Conservation (phyloP, 148 eudicot species). For the Mesembryanthemum crystallinum region DNA sequence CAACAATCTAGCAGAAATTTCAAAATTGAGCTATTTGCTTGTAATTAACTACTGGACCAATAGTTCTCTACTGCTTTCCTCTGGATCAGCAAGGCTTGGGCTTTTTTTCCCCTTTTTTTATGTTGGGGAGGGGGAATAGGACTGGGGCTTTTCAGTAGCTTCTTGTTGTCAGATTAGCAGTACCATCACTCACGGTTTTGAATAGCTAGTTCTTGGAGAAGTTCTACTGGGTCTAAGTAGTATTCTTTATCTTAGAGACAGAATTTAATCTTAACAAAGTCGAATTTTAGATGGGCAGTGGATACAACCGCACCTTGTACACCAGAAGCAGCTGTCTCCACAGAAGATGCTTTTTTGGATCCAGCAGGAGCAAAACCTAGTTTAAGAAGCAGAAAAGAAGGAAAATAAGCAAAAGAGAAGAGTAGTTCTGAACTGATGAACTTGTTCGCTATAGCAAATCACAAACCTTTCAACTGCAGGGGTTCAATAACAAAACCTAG, state of each 20-base stretch:
- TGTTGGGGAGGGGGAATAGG: not conserved
- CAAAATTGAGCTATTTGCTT: too few species aligned
- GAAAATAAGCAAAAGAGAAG: conserved; percentile 12
- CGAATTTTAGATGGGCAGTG: not conserved
- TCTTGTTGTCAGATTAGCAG: not conserved
- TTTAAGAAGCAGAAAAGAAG: conserved; percentile 12
- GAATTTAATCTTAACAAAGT: too few species aligned
- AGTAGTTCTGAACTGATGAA: not conserved
- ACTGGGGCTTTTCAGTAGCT: not conserved
- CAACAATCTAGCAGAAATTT: too few species aligned
- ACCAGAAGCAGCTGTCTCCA: conserved; percentile 42
- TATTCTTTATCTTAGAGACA: not conserved
- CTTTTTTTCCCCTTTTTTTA: too few species aligned
- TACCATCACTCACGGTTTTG: not conserved
- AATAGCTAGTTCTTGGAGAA: not conserved
- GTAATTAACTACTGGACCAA: too few species aligned
- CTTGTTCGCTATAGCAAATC: not conserved
- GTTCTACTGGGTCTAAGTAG: too few species aligned
- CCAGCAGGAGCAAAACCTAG: conserved; percentile 68
- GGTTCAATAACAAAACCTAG: conserved; percentile 88
- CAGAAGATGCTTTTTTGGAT: conserved; percentile 39
- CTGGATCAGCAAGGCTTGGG: too few species aligned
- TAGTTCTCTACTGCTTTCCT: too few species aligned
- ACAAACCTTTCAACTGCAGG: conserved; percentile 76
- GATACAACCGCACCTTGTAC: conserved; percentile 40